Percentiles rank a stretch among this genome's conserved stretches.
These are phyloP conservation scores for Pseudotsuga menziesii DNA, from an alignment of 75 land plant genomes.

Conservation along the genomic window DNA sequence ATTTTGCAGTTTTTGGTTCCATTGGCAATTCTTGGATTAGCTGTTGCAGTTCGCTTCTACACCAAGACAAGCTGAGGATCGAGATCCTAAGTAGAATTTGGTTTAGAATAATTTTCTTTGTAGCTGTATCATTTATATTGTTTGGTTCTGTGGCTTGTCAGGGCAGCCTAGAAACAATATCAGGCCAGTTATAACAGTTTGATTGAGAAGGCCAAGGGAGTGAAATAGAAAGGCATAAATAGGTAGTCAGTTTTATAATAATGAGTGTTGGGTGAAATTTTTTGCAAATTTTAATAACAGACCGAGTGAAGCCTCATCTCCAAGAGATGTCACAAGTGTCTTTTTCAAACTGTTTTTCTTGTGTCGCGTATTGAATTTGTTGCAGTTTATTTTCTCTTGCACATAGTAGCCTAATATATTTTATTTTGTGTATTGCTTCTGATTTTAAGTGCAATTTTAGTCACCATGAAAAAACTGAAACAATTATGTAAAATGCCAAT, in stretches of 20 bases:
- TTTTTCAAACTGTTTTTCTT: too few relatives aligned
- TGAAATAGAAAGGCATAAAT: background rate
- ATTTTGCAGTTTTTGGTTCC: conserved; percentile 62
- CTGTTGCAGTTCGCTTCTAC: conserved; percentile 43
- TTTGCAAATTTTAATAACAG: conserved; percentile 1
- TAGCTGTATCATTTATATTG: background rate
- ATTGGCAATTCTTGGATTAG: conserved; percentile 43
- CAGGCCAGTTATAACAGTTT: background rate
- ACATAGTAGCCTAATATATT: background rate
- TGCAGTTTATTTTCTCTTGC: background rate
- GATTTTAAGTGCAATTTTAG: background rate
- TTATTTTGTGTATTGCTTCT: background rate
- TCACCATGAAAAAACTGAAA: background rate
- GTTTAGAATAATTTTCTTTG: background rate
- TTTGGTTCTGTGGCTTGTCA: background rate
- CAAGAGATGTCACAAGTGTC: background rate
- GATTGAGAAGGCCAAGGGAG: background rate
- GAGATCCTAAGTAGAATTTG: background rate
- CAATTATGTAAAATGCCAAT: too few relatives aligned
- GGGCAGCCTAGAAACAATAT: background rate
- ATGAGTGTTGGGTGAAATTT: background rate
- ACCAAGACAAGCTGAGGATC: conserved; percentile 25
- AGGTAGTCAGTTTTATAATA: background rate
- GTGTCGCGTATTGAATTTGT: background rate
- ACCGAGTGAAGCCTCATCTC: background rate